Percentiles rank a stretch among this genome's conserved stretches.
These are phyloP conservation scores for Novymonas esmeraldas DNA, from an alignment of 208 protist species.

Conservation along the genomic window DNA sequence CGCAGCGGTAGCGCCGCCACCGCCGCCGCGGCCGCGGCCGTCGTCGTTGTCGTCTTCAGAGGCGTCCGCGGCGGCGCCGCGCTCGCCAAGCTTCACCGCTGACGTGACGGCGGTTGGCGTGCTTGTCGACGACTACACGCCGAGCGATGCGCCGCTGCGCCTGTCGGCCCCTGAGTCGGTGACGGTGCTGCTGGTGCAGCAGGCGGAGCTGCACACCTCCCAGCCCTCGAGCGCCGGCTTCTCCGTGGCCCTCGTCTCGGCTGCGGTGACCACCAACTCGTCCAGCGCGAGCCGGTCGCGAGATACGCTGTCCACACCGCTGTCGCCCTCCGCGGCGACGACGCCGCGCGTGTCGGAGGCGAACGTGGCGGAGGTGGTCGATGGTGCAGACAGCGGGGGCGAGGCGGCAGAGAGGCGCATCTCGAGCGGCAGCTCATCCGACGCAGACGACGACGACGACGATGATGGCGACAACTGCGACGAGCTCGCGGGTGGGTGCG, in stretches of 20 bases:
- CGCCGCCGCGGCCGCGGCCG: no score
- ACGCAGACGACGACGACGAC: no score
- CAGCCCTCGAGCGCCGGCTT: neutral
- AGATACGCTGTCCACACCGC: neutral
- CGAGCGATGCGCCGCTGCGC: neutral
- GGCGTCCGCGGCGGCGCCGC: neutral
- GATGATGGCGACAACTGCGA: no score
- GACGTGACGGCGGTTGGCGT: neutral
- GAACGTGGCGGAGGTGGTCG: no score
- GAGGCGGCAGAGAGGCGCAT: no score
- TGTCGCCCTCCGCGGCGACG: neutral
- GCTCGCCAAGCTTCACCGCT: neutral
- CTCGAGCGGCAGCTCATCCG: no score
- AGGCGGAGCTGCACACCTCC: neutral
- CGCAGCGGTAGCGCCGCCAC: no score
- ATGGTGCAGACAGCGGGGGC: no score
- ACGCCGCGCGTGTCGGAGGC: no score
- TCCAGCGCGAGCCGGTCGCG: no score
- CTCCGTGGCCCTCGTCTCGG: neutral
- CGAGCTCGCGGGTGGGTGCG: no score
- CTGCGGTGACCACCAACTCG: neutral
- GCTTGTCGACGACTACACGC: neutral
- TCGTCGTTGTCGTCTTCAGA: no score
- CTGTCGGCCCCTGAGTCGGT: neutral
- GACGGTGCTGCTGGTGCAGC: neutral